Evolutionary conservation across 208 protist genomes (phyloP).

Genomic region (Porcisia hertigi): DNA sequence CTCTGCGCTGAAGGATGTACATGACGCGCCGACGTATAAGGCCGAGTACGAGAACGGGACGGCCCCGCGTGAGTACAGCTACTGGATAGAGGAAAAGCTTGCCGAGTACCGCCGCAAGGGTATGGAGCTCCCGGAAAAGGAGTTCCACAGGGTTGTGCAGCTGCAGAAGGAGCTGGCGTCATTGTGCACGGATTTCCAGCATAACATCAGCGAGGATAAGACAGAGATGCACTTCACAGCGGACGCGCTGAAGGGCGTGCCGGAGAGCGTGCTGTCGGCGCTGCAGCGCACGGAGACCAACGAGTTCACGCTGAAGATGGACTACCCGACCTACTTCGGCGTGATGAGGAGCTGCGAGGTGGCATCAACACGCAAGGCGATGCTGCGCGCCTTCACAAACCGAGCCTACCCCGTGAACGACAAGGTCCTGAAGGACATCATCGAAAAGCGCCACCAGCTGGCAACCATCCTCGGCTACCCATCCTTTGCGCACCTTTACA

Average conservation of each 20-base stretch:
- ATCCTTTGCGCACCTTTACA: conserved; percentile 70
- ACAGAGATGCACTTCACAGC: conserved; percentile 49
- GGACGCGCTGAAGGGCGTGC: conserved; percentile 68
- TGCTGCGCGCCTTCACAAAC: conserved; percentile 68
- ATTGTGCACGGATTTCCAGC: conserved; percentile 67
- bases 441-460: conserved; percentile 71
- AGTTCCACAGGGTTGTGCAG: conserved; percentile 61
- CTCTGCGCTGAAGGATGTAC: conserved; percentile 56
- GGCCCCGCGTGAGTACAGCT: conserved; percentile 52
- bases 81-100: conserved; percentile 74
- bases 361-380: conserved; percentile 58
- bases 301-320: conserved; percentile 68
- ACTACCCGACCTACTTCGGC: conserved; percentile 88
- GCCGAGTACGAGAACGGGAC: conserved; percentile 38
- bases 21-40: conserved; percentile 30
- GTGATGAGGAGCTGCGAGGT: conserved; percentile 88
- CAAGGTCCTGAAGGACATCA: conserved; percentile 58
- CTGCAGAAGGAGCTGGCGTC: conserved; percentile 73
- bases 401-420: conserved; percentile 75
- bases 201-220: conserved; percentile 83
- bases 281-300: conserved; percentile 44
- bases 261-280: conserved; percentile 43
- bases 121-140: conserved; percentile 65
- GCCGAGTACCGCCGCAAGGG: conserved; percentile 62
- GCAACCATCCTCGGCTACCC: conserved; percentile 63